Base-by-base conservation (phyloP, 2,329 filamentous ascomycete species). In the Ophiosphaerella narmari region DNA sequence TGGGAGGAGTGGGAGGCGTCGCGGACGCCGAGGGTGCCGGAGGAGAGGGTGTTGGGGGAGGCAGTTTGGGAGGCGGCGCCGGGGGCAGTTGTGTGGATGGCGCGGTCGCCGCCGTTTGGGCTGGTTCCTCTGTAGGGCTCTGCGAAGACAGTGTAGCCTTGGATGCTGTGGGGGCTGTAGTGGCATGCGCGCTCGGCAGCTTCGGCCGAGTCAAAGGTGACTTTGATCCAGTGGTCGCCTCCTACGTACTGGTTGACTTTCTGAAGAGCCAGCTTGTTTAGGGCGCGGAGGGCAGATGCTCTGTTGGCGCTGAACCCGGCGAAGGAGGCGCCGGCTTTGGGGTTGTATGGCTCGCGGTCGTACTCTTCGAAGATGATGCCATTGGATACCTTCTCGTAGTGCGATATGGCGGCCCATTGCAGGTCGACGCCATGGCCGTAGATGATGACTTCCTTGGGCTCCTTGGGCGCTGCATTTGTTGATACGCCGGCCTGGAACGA, bases 311-410 rank as follows among this genome's bases (percentile, higher is more conserved):
- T 83, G 59, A 92, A 85, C 1, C 86, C 83, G 67, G 89, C 76
- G 45, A 48, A 48, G 14, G 39, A 36, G 14, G 42, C 23, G n/a
- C 77, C 88, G 77, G 88, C 93, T 50, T 88, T 83, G 55, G 86
- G 82, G 48, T 85, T 80, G 2, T 90, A 89, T n/a, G 93, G 88
- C 57, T 89, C 86, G 55, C 93, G 86, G 7, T 91, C 86, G 74
- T 97, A 97, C 75, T 97, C 92, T 76, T 97, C 93, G 74, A 92
- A 92, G 69, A 97, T 90, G 55, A 85, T 78, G 23, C 92, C 92
- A 29, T 76, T 74, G 6, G 90, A 93, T 36, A 96, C 86, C 52
- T 87, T 84, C 77, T 97, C 93, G 76, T 89, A 97, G 75, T 90
- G 90, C 60, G 89, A 86, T 62, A 97, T 87, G 31, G 91, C 91